Evolutionary conservation across 2,329 filamentous ascomycete genomes (phyloP).

Genomic region (Claviceps digitariae): DNA sequence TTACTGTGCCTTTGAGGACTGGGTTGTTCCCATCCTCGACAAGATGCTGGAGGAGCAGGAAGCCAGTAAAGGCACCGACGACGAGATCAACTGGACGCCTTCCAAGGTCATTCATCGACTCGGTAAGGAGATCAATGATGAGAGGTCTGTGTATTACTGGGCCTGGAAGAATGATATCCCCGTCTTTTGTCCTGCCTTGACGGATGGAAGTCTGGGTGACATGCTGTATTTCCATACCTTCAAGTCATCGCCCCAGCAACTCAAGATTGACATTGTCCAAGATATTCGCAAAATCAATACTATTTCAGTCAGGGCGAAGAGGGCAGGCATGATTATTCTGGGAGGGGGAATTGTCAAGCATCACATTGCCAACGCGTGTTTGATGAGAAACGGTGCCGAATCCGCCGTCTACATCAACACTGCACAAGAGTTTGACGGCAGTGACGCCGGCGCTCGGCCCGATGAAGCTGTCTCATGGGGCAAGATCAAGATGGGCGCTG

Average conservation of each 20-base stretch:
- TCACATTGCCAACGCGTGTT: conserved; percentile 91
- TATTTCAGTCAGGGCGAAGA: conserved; percentile 72
- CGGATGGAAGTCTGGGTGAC: conserved; percentile 87
- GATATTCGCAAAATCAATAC: conserved; percentile 92
- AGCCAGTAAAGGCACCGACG: conserved; percentile 52
- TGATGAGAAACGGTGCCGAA: conserved; percentile 97
- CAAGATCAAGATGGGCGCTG: conserved; percentile 83
- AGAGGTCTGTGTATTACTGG: conserved; percentile 91
- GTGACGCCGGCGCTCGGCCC: conserved; percentile 84
- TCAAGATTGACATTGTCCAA: conserved; percentile 82
- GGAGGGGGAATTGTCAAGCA: conserved; percentile 96
- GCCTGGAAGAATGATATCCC: conserved; percentile 94
- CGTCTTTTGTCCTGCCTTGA: conserved; percentile 91
- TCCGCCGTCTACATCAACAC: conserved; percentile 98
- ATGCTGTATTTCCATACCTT: conserved; percentile 99
- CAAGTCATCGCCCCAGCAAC: conserved; percentile 67
- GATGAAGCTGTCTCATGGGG: conserved; percentile 98
- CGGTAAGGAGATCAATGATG: conserved; percentile 87
- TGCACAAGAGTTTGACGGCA: conserved; percentile 92
- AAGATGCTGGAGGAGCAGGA: conserved; percentile 90
- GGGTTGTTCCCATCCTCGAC: conserved; percentile 92
- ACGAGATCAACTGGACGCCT: conserved; percentile 79
- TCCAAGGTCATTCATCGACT: conserved; percentile 82
- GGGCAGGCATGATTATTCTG: conserved; percentile 88
- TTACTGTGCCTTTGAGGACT: conserved; percentile 93